These are phyloP conservation scores for Alnus rubra DNA, from an alignment of 306 rosid species.

Conservation along the genomic window DNA sequence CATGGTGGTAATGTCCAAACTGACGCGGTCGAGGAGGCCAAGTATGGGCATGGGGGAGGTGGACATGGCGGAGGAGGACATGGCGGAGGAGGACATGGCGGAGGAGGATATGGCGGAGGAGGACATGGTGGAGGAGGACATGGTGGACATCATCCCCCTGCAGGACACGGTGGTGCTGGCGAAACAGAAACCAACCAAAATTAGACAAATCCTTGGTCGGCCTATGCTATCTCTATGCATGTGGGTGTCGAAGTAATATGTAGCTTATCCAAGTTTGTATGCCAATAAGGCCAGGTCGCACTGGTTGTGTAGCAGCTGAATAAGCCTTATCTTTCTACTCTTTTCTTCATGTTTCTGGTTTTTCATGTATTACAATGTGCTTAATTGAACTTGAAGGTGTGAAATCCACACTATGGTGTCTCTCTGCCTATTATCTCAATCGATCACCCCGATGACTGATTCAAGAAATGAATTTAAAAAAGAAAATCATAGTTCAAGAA, in stretches of 20 bases:
- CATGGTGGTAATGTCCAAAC: too few species aligned
- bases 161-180: background rate
- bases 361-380: background rate
- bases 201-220: background rate
- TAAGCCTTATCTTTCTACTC: background rate
- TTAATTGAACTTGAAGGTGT: background rate
- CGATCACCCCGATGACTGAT: background rate
- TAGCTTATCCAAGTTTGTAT: background rate
- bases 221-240: background rate
- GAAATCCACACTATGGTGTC: background rate
- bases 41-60: too few species aligned
- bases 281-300: background rate
- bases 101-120: background rate
- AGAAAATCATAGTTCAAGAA: too few species aligned
- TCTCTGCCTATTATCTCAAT: background rate
- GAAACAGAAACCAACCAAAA: background rate
- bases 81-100: too few species aligned
- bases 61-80: too few species aligned
- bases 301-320: background rate
- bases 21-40: too few species aligned
- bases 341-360: background rate
- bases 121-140: background rate
- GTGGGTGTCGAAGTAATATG: background rate
- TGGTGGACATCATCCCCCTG: background rate
- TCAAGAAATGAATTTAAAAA: background rate